phyloP scores from a whole-genome alignment of 2,329 filamentous ascomycete genomes.

The Ceratocystis lukuohia region DNA sequence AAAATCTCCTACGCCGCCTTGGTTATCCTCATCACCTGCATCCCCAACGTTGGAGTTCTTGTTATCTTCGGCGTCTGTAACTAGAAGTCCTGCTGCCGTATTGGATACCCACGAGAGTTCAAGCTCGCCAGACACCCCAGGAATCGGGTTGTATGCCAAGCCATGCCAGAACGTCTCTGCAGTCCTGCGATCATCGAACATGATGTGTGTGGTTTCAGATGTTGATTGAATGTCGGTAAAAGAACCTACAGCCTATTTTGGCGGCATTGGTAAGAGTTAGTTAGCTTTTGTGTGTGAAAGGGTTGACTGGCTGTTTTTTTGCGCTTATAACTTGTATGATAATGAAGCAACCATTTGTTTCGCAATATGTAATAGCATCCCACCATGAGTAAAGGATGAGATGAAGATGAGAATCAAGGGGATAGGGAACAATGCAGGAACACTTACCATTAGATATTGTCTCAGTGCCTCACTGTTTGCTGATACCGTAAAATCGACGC shows the following conservation, averaged over 20 bases:
- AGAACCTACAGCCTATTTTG: constrained; percentile 45
- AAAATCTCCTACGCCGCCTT: background rate
- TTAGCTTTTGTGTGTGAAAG: background rate
- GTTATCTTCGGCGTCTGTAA: constrained; percentile 21
- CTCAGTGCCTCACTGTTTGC: constrained; percentile 56
- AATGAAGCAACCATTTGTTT: constrained; percentile 13
- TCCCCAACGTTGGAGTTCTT: constrained; percentile 14
- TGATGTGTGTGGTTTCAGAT: constrained; percentile 38
- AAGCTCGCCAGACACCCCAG: constrained; percentile 47
- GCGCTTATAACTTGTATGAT: constrained; percentile 22
- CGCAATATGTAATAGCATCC: background rate
- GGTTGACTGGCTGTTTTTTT: background rate
- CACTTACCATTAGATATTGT: constrained; percentile 55
- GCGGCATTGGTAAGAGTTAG: background rate
- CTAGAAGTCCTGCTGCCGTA: constrained; percentile 22
- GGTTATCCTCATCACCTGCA: constrained; percentile 15
- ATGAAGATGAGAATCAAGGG: background rate
- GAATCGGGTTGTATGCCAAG: constrained; percentile 43
- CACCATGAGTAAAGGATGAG: constrained; percentile 3
- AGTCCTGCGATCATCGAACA: constrained; percentile 54
- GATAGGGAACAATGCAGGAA: background rate
- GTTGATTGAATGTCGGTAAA: constrained; percentile 44
- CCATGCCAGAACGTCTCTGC: constrained; percentile 57
- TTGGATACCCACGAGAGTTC: constrained; percentile 50
- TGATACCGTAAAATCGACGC: constrained; percentile 47